Base-by-base conservation (phyloP, 495 filamentous ascomycete genomes). In the Physcia stellaris region DNA sequence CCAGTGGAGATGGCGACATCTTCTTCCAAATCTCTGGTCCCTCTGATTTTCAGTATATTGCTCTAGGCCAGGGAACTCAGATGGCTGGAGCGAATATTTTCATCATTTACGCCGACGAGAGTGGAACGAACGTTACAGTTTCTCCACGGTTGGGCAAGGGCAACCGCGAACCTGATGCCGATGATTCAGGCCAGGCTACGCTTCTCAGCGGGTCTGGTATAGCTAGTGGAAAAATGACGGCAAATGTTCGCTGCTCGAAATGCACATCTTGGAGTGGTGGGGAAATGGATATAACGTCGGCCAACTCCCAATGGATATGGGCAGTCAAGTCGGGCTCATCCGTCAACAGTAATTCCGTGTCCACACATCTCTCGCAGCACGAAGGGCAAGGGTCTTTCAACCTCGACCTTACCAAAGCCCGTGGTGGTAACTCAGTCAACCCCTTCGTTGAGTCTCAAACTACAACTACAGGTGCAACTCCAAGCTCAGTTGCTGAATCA, bases 61-160 rank as follows among this genome's bases (percentile, higher is more conserved):
- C 64, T 1, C 55, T 82, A 5, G 80, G 78, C 6, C 75, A 78
- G 29, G 80, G 80, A 11, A 45, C 39, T 0, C 45, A 47, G 21
- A 86, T 86, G 80, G 47, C 53, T 1, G 73, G 67, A 12, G 59
- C 80, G 12, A 75, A 73, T 45, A 80, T 86, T 23, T 83, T 83
- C 45, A 52, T 85, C 22, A 67, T 81, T 44, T 84, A 83, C 53
- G 54, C 70, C 13, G 52, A 73, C 43, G 70, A 73, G 3, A 44
- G 46, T 6, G 71, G 68, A 13, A 48, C 47, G 10, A 73, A 80
- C 45, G 63, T 83, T 47, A 86, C 80, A 0, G 41, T 82, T 32
- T 83, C 79, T 15, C 67, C 76, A 2, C 68, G 80, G n/a, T 52
- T 54, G 17, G 72, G 71, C 13, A 55, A 49, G 11, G 68, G 67